Base-by-base conservation (phyloP, 306 rosid genomes). In the Lathyrus oleraceus region DNA sequence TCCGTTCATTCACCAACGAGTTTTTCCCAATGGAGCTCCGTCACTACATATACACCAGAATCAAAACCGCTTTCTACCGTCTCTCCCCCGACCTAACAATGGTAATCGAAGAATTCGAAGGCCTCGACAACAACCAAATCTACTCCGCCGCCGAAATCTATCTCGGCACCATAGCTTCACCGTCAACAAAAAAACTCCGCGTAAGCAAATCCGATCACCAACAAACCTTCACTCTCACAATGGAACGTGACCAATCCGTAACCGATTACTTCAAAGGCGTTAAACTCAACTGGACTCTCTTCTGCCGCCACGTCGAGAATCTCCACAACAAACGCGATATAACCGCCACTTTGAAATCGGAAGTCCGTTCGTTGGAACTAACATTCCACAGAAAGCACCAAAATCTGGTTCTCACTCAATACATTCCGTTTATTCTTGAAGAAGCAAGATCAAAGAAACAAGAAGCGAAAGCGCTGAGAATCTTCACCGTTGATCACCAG, bases 51-150 rank as follows among this genome's bases (percentile, higher is more conserved):
- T 67, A 48, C 58, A 49, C 32, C 4, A 77, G 77, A 4, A 49
- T 80, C 48, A 61, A 74, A 16, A 40, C 49, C 61, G 14, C 79
- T 19, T 60, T 77, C 60, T 42, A 16, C 15, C 79, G 82, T 4
- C 85, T 83, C 86, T 88, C 96, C 4, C 54, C 78, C 14, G 77
- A 79, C 17, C 71, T 82, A 71, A 91, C 91, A 5, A 79, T 88
- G 61, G 81, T 91, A 12, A 73, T 91, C 48, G 86, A 85, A 28
- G 96, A 88, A 72, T 84, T 81, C 70, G 86, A 91, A 7, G 97
- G 96, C 15, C 80, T 91, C 1, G 71, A 53, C 5, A 59, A 15
- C 75, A 91, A 91, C 83, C 70, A 81, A 60, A 75, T 91, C 72
- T 88, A 86, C 81, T 87, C 77, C 6, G 83, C 96, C 0, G 96